Evolutionary conservation across 2,329 filamentous ascomycete genomes (phyloP).

Genomic region (Domatiomyces catenatus): DNA sequence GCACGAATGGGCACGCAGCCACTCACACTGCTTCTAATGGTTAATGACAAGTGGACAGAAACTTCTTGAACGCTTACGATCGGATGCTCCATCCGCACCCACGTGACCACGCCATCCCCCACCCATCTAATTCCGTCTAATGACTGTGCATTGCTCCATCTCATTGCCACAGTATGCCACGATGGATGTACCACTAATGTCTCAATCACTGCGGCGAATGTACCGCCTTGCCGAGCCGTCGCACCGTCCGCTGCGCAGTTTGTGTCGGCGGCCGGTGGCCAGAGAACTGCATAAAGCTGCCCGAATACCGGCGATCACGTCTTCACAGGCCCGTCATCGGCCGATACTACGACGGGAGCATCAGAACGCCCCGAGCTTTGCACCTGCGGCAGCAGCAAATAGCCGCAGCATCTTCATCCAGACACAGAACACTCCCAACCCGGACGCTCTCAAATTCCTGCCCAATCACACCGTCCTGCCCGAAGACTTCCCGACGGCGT

Average conservation of each 20-base stretch:
- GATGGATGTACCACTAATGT: not conserved
- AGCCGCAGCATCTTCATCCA: constrained; percentile 88
- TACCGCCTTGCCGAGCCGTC: not conserved
- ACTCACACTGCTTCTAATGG: too few species aligned
- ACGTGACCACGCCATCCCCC: not conserved
- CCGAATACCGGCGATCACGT: constrained; percentile 32
- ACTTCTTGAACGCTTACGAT: not conserved
- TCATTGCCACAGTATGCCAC: not conserved
- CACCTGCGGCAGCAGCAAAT: constrained; percentile 24
- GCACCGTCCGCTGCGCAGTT: not conserved
- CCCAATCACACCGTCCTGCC: constrained; percentile 81
- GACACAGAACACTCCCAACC: constrained; percentile 84
- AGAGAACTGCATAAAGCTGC: constrained; percentile 30
- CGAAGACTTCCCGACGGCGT: constrained; percentile 53
- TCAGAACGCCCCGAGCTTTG: constrained; percentile 18
- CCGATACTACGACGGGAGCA: constrained; percentile 31
- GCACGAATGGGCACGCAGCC: too few species aligned
- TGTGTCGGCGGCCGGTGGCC: constrained; percentile 2
- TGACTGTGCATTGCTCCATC: too few species aligned
- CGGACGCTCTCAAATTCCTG: constrained; percentile 88
- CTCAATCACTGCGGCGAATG: not conserved
- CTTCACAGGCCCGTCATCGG: constrained; percentile 32
- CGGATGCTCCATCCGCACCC: not conserved
- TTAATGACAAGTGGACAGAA: too few species aligned
- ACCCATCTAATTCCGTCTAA: not conserved